Conservation (phyloP, 2,329 filamentous ascomycete genomes). For the Metarhizium guizhouense region DNA sequence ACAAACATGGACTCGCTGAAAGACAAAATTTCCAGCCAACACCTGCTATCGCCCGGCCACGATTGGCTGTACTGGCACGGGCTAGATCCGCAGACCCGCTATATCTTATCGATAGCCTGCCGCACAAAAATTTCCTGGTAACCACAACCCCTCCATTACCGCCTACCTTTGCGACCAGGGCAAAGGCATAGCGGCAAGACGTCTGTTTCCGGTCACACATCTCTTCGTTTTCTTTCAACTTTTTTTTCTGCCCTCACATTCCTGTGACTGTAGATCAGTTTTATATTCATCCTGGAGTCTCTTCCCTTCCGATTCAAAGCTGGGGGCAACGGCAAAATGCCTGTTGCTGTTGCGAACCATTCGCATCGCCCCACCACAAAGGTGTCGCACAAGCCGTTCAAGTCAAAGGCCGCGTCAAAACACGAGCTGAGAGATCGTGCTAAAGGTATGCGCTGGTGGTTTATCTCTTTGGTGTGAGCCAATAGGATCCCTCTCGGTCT, state of each 20-base stretch:
- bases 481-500: too few relatives aligned
- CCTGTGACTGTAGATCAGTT: neutral
- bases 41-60: conserved; percentile 15
- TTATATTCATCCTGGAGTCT: conserved; percentile 49
- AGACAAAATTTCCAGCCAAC: conserved; percentile 26
- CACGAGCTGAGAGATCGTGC: conserved; percentile 72
- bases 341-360: conserved; percentile 57
- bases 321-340: conserved; percentile 66
- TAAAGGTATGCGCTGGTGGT: conserved; percentile 53
- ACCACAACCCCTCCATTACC: conserved; percentile 28
- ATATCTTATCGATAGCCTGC: conserved; percentile 25
- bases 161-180: conserved; percentile 9
- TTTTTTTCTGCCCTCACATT: neutral
- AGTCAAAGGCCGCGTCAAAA: conserved; percentile 85
- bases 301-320: conserved; percentile 85
- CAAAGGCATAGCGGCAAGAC: neutral
- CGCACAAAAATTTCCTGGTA: conserved; percentile 30
- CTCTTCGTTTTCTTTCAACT: neutral
- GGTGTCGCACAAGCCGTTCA: conserved; percentile 79
- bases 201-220: neutral
- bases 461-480: neutral
- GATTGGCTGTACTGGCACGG: conserved; percentile 14
- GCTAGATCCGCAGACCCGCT: neutral
- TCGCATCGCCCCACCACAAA: conserved; percentile 94
- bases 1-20: neutral